phyloP scores from a whole-genome alignment of 1,284 basidiomycete species.

The Amylostereum chailletii region DNA sequence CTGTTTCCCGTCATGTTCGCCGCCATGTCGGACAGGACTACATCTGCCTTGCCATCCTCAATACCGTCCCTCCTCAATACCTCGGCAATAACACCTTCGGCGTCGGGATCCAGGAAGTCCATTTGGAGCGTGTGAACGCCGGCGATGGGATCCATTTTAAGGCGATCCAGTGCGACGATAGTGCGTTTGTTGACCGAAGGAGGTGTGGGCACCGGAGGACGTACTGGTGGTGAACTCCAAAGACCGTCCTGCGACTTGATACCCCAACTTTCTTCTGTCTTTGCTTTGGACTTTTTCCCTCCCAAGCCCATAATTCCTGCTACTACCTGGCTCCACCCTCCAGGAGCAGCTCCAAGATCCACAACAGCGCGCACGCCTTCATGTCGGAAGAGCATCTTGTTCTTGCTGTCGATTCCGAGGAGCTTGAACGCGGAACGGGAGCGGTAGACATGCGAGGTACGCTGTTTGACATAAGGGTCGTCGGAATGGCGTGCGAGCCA shows the following conservation, averaged over 20 bases:
- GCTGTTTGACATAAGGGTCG: slow-evolving; percentile 64
- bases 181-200: slow-evolving; percentile 26
- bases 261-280: slow-evolving; percentile 6
- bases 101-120: slow-evolving; percentile 63
- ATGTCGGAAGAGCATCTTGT: slow-evolving; percentile 41
- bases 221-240: slow-evolving; percentile 5
- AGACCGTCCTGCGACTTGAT: slow-evolving; percentile 7
- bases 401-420: slow-evolving; percentile 55
- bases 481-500: slow-evolving; percentile 58
- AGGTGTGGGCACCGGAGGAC: neutral
- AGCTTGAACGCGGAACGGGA: slow-evolving; percentile 85
- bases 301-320: slow-evolving; percentile 39
- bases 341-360: slow-evolving; percentile 82
- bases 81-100: slow-evolving; percentile 37
- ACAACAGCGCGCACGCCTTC: slow-evolving; percentile 53
- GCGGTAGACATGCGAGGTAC: slow-evolving; percentile 45
- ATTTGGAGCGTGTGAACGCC: slow-evolving; percentile 65
- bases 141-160: slow-evolving; percentile 56
- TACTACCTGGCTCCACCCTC: slow-evolving; percentile 83
- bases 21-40: slow-evolving; percentile 75
- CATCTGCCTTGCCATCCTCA: slow-evolving; percentile 46
- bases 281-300: slow-evolving; percentile 4
- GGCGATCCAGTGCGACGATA: slow-evolving; percentile 69
- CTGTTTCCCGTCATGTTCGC: slow-evolving; percentile 61
- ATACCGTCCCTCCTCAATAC: slow-evolving; percentile 31